Percentiles rank a stretch among this genome's conserved stretches.
Conservation (phyloP, 805 yeast species). For the Kazachstania psychrophila region DNA sequence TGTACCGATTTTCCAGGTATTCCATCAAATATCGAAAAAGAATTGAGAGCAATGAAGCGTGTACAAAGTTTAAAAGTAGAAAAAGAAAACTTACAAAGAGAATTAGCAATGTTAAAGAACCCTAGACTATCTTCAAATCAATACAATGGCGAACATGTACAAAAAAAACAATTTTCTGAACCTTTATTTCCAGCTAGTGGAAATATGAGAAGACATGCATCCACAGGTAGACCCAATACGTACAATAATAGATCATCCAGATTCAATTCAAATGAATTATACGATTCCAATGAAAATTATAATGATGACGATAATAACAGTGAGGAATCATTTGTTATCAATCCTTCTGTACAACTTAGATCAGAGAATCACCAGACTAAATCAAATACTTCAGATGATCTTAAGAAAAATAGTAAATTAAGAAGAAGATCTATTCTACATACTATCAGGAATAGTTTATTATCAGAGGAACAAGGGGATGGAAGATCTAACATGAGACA, state of each 20-base stretch:
- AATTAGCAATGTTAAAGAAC: constrained; percentile 7
- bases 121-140: neutral
- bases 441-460: constrained; percentile 24
- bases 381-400: constrained; percentile 3
- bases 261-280: neutral
- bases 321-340: constrained; percentile 29
- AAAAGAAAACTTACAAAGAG: constrained; percentile 10
- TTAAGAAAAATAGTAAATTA: constrained; percentile 10
- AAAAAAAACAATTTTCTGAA: constrained; percentile 5
- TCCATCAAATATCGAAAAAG: constrained; percentile 22
- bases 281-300: constrained; percentile 1
- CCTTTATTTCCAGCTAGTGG: constrained; percentile 10
- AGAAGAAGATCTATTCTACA: constrained; percentile 29
- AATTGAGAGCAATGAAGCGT: constrained; percentile 14
- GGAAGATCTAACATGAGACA: neutral
- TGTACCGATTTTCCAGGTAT: constrained; percentile 57
- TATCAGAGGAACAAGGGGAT: constrained; percentile 5
- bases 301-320: constrained; percentile 25
- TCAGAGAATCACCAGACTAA: neutral
- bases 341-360: constrained; percentile 13
- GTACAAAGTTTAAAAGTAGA: constrained; percentile 16
- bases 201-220: constrained; percentile 1
- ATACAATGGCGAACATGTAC: neutral
- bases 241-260: neutral
- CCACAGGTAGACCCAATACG: too few relatives aligned